phyloP scores from a whole-genome alignment of 2,329 filamentous ascomycete species.

The Truncatella angustata region DNA sequence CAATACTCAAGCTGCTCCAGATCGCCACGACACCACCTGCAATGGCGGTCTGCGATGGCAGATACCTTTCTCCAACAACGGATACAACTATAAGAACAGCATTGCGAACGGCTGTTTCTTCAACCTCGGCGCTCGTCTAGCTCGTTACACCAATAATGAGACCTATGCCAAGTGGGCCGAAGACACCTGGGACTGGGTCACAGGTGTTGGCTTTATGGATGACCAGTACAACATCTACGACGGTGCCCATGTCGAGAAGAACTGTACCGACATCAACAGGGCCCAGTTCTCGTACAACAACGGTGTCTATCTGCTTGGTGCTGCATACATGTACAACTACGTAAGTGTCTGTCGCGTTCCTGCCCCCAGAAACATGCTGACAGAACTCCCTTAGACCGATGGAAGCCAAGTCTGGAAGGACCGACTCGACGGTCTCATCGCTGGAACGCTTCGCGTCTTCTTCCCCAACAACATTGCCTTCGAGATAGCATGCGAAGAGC shows the following conservation, averaged over 20 bases:
- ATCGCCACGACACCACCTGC: conserved; percentile 59
- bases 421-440: conserved; percentile 46
- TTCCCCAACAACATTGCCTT: conserved; percentile 47
- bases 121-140: conserved; percentile 55
- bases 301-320: conserved; percentile 46
- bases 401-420: conserved; percentile 43
- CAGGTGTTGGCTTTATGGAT: conserved; percentile 44
- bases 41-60: conserved; percentile 67
- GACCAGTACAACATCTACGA: conserved; percentile 46
- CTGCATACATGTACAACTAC: conserved; percentile 44
- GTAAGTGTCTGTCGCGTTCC: conserved; percentile 16
- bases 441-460: conserved; percentile 47
- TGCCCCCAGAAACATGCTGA: conserved; percentile 9
- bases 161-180: conserved; percentile 64
- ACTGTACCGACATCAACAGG: conserved; percentile 47
- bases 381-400: conserved; percentile 29
- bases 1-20: conserved; percentile 54
- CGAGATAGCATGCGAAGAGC: conserved; percentile 52
- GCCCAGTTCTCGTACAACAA: conserved; percentile 55
- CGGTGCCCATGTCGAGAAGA: conserved; percentile 43
- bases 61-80: conserved; percentile 60
- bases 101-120: conserved; percentile 51
- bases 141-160: conserved; percentile 60
- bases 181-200: conserved; percentile 56
- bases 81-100: conserved; percentile 39